Evolutionary conservation across 306 rosid species (phyloP).

Genomic region (Vigna radiata): DNA sequence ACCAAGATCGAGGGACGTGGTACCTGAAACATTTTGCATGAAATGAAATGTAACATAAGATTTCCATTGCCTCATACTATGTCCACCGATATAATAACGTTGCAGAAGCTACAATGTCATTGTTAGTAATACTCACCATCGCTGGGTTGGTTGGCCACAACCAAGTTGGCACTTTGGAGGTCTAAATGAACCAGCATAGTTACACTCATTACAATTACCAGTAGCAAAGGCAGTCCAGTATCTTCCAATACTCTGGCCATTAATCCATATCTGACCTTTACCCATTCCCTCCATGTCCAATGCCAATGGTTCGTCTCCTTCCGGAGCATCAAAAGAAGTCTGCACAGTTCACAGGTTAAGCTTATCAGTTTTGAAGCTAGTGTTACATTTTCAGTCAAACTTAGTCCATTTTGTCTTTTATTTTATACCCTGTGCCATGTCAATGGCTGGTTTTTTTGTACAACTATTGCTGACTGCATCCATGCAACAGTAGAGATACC

Average conservation of each 20-base stretch:
- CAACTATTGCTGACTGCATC: conserved; percentile 72
- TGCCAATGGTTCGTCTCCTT: conserved; percentile 84
- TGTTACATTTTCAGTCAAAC: not conserved
- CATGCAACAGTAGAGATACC: conserved; percentile 70
- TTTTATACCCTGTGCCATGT: conserved; percentile 84
- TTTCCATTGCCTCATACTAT: not conserved
- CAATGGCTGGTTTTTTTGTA: conserved; percentile 67
- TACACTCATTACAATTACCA: conserved; percentile 74
- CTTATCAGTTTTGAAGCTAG: conserved; percentile 5
- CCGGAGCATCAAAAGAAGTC: conserved; percentile 70
- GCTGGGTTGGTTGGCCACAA: conserved; percentile 87
- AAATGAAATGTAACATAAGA: not conserved
- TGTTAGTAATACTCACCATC: conserved; percentile 59
- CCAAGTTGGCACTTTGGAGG: conserved; percentile 85
- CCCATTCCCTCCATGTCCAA: conserved; percentile 90
- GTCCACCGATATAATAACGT: conserved; percentile 13
- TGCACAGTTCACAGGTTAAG: conserved; percentile 45
- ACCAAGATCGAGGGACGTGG: conserved; percentile 86
- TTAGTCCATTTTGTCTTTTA: conserved; percentile 8
- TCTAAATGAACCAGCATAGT: conserved; percentile 70
- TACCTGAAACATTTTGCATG: conserved; percentile 62
- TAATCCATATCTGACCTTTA: conserved; percentile 91
- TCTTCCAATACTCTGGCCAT: conserved; percentile 89
- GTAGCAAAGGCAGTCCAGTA: conserved; percentile 87
- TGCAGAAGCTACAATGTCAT: not conserved